phyloP scores from a whole-genome alignment of 2,329 filamentous ascomycete genomes.

The Shiraia bambusicola region DNA sequence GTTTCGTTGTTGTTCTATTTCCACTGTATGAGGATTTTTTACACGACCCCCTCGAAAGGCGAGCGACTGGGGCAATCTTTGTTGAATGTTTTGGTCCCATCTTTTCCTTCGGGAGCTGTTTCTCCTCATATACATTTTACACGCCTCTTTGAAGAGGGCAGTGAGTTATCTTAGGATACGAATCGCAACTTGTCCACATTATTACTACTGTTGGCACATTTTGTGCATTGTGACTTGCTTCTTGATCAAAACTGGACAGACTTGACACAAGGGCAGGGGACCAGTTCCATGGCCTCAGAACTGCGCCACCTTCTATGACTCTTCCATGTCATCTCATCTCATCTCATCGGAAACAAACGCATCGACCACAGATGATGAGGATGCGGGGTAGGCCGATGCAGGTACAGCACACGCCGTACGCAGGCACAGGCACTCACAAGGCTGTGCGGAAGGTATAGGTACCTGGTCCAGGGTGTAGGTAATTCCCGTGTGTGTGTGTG shows the following conservation, averaged over 20 bases:
- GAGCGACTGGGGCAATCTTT: conserved; percentile 29
- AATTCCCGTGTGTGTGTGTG: background rate
- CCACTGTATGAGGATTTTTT: conserved; percentile 39
- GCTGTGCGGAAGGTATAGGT: conserved; percentile 2
- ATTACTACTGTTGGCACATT: conserved; percentile 1
- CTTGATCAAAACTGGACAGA: too few relatives aligned
- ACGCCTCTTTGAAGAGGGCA: conserved; percentile 41
- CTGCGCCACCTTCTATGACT: background rate
- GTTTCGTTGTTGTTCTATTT: conserved; percentile 25
- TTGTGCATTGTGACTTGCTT: background rate
- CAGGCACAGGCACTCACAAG: background rate
- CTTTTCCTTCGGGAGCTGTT: conserved; percentile 20
- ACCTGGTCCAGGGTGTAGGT: background rate
- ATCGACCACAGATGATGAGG: too few relatives aligned
- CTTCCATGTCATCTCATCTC: background rate
- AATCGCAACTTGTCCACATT: conserved; percentile 36
- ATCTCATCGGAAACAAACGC: background rate
- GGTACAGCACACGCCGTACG: conserved; percentile 1
- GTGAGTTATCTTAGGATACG: conserved; percentile 37
- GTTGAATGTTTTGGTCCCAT: conserved; percentile 33
- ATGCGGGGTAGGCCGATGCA: conserved; percentile 1
- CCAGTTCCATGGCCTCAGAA: too few relatives aligned
- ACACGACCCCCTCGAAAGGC: conserved; percentile 20
- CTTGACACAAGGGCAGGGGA: background rate
- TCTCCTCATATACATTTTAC: conserved; percentile 32